Evolutionary conservation across 208 protist genomes (phyloP).

Genomic region (Balamuthia mandrillaris): DNA sequence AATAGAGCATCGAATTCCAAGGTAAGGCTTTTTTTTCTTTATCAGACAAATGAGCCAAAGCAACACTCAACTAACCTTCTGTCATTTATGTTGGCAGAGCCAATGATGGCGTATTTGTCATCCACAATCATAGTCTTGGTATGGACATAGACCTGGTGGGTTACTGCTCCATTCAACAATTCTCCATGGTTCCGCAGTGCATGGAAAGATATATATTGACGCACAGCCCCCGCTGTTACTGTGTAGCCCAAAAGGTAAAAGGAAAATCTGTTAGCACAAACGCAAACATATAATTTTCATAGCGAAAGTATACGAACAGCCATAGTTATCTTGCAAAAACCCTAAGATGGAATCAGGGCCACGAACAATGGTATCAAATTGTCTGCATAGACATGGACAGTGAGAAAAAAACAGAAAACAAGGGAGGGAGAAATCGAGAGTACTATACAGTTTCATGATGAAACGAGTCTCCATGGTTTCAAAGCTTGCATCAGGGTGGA

Average conservation of each 20-base stretch:
- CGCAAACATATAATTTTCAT: background rate
- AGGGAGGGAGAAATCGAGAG: background rate
- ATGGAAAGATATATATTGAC: conserved; percentile 50
- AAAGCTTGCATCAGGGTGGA: conserved; percentile 24
- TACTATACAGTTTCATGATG: conserved; percentile 27
- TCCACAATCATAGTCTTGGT: conserved; percentile 65
- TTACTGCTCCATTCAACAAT: conserved; percentile 27
- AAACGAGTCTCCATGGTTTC: conserved; percentile 16
- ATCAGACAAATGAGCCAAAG: background rate
- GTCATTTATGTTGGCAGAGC: conserved; percentile 67
- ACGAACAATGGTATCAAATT: background rate
- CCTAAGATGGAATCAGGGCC: background rate
- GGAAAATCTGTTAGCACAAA: background rate
- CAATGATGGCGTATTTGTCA: conserved; percentile 53
- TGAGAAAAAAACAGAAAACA: background rate
- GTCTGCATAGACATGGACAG: background rate
- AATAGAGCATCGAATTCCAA: background rate
- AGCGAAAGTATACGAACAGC: background rate
- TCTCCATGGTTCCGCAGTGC: conserved; percentile 44
- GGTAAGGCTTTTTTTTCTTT: background rate
- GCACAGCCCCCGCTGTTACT: background rate
- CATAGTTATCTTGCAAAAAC: background rate
- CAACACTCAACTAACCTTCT: background rate
- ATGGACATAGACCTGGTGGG: conserved; percentile 62
- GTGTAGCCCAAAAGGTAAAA: too few relatives aligned